These are phyloP conservation scores for Pneumocystis wakefieldiae DNA, from an alignment of 1,139 yeast species.

Conservation along the genomic window DNA sequence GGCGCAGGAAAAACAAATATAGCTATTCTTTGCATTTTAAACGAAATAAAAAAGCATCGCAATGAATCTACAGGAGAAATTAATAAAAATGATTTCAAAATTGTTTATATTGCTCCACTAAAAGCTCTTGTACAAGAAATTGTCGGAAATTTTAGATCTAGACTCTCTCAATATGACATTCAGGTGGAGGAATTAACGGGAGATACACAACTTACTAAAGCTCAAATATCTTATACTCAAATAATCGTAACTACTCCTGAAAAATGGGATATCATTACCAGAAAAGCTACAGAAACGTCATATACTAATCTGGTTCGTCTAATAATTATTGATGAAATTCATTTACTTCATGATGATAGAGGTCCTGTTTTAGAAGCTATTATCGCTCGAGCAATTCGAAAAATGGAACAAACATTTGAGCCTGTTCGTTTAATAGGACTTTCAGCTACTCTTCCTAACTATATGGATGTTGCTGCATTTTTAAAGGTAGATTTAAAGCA, in stretches of 20 bases:
- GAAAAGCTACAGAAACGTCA: slow-evolving; percentile 54
- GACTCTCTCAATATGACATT: slow-evolving; percentile 48
- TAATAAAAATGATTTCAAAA: slow-evolving; percentile 35
- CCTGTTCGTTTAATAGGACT: slow-evolving; percentile 63
- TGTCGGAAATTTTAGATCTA: slow-evolving; percentile 66
- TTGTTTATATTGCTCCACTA: slow-evolving; percentile 84
- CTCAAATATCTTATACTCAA: slow-evolving; percentile 67
- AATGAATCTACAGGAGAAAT: slow-evolving; percentile 35
- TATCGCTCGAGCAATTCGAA: slow-evolving; percentile 56
- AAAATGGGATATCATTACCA: slow-evolving; percentile 91
- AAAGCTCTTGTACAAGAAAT: slow-evolving; percentile 94
- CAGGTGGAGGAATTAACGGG: slow-evolving; percentile 83
- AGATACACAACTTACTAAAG: slow-evolving; percentile 63
- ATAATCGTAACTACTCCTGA: slow-evolving; percentile 86
- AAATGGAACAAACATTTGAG: slow-evolving; percentile 30
- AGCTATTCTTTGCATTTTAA: slow-evolving; percentile 64
- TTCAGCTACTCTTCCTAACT: slow-evolving; percentile 91
- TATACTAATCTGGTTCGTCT: slow-evolving; percentile 51
- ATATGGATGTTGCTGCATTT: slow-evolving; percentile 71
- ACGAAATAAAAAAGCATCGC: slow-evolving; percentile 44
- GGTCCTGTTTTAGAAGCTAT: slow-evolving; percentile 90
- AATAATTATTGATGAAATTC: slow-evolving; percentile 86
- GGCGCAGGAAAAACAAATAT: slow-evolving; percentile 98
- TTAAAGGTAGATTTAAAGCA: slow-evolving; percentile 45
- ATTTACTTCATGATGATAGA: slow-evolving; percentile 81